Percentiles rank a stretch among this genome's conserved stretches.
Conservation (phyloP, 768 basidiomycete species). For the Auricularia sp. region DNA sequence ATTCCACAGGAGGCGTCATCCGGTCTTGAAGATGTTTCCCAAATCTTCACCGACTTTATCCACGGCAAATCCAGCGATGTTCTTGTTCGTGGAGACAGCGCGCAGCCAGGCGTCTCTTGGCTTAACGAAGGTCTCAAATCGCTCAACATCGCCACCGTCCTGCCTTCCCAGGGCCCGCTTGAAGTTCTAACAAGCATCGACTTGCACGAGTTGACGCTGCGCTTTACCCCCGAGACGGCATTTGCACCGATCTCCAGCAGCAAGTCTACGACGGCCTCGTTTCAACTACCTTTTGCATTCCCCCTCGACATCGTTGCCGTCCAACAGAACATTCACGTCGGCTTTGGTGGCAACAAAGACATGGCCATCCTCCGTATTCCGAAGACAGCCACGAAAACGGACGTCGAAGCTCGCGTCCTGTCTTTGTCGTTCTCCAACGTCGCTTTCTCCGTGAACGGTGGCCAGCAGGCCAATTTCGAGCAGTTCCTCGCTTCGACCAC, state of each 20-base stretch:
- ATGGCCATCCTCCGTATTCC: conserved; percentile 57
- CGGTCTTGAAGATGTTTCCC: conserved; percentile 50
- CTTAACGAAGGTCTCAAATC: conserved; percentile 60
- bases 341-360: conserved; percentile 34
- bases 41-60: conserved; percentile 62
- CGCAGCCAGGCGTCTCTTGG: conserved; percentile 59
- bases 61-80: conserved; percentile 55
- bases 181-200: conserved; percentile 55
- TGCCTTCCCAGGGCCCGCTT: conserved; percentile 54
- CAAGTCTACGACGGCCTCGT: conserved; percentile 49
- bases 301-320: conserved; percentile 56
- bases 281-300: conserved; percentile 45
- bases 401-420: conserved; percentile 53
- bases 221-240: conserved; percentile 48
- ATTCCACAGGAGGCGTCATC: conserved; percentile 45
- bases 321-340: conserved; percentile 48
- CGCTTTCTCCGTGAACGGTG: conserved; percentile 46
- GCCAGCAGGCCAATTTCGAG: conserved; percentile 44
- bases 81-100: conserved; percentile 47
- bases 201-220: conserved; percentile 47
- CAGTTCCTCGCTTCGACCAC: conserved; percentile 56
- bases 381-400: conserved; percentile 45
- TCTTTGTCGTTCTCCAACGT: conserved; percentile 48
- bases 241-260: conserved; percentile 52
- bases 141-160: conserved; percentile 45